Evolutionary conservation across 768 basidiomycete genomes (phyloP).

Genomic region (Boletus patriciae): DNA sequence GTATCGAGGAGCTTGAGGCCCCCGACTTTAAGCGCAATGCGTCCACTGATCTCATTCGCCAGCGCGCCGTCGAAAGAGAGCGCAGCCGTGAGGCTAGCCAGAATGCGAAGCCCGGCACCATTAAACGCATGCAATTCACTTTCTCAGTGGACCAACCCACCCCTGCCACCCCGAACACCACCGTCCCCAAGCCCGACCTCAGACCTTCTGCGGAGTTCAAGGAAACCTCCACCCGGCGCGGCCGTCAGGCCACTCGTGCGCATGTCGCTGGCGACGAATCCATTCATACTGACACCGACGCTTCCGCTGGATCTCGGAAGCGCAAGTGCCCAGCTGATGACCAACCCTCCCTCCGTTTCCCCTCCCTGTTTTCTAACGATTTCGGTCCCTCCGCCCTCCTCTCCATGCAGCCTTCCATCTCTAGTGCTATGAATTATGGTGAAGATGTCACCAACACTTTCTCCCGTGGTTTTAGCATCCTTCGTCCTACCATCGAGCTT

Average conservation of each 20-base stretch:
- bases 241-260: constrained; percentile 40
- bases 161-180: constrained; percentile 42
- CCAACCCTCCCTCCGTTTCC: constrained; percentile 59
- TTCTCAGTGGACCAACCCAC: constrained; percentile 77
- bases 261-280: constrained; percentile 33
- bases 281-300: constrained; percentile 22
- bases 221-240: constrained; percentile 43
- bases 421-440: constrained; percentile 72
- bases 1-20: constrained; percentile 81
- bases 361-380: constrained; percentile 67
- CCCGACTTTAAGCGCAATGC: constrained; percentile 79
- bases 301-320: constrained; percentile 27
- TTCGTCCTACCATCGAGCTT: constrained; percentile 80
- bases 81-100: constrained; percentile 70
- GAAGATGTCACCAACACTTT: constrained; percentile 59
- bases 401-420: constrained; percentile 63
- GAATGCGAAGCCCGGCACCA: constrained; percentile 64
- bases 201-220: constrained; percentile 67
- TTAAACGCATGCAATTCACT: constrained; percentile 89
- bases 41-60: constrained; percentile 77
- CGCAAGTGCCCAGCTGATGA: constrained; percentile 27
- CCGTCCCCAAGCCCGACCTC: constrained; percentile 62
- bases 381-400: constrained; percentile 80
- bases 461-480: constrained; percentile 58
- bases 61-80: constrained; percentile 80